These are phyloP conservation scores for Penstemon newberryi DNA, from an alignment of 257 asterid genomes.

Conservation along the genomic window DNA sequence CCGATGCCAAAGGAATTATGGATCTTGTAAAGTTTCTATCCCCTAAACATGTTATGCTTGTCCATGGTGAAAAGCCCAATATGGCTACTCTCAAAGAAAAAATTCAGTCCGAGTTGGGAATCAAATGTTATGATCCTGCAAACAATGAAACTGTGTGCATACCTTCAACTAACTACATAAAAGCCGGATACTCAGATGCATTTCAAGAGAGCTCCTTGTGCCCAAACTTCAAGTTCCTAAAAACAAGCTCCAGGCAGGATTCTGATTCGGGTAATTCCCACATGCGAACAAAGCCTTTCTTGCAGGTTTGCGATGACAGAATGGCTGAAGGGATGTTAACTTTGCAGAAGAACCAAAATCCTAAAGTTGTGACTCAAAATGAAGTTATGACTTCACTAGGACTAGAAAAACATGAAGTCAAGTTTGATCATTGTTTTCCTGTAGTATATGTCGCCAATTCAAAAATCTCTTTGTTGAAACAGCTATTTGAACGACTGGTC, in stretches of 20 bases:
- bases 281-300: conserved; percentile 28
- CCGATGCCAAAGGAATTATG: conserved; percentile 94
- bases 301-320: conserved; percentile 66
- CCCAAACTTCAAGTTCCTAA: conserved; percentile 69
- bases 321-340: conserved; percentile 61
- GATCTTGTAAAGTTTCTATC: conserved; percentile 81
- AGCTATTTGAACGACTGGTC: conserved; percentile 35
- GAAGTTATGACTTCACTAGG: conserved; percentile 44
- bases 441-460: conserved; percentile 23
- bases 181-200: conserved; percentile 59
- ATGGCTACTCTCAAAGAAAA: conserved; percentile 63
- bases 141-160: conserved; percentile 60
- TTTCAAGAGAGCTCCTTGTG: conserved; percentile 54
- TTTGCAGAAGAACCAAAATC: conserved; percentile 36
- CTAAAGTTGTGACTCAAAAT: conserved; percentile 43
- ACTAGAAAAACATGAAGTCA: conserved; percentile 45
- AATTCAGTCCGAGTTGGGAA: conserved; percentile 56
- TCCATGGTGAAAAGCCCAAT: conserved; percentile 83
- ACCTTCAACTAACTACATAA: conserved; percentile 51
- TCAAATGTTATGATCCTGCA: conserved; percentile 68
- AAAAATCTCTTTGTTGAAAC: conserved; percentile 32
- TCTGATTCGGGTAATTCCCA: conserved; percentile 25
- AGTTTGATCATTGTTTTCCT: conserved; percentile 50
- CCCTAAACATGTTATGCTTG: conserved; percentile 84
- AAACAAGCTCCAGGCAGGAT: conserved; percentile 28